A percentile compares a stretch with the other conserved stretches of the same genome.
Conservation (phyloP, 2,329 filamentous ascomycete species). For the Aspergillus pseudoterreus region DNA sequence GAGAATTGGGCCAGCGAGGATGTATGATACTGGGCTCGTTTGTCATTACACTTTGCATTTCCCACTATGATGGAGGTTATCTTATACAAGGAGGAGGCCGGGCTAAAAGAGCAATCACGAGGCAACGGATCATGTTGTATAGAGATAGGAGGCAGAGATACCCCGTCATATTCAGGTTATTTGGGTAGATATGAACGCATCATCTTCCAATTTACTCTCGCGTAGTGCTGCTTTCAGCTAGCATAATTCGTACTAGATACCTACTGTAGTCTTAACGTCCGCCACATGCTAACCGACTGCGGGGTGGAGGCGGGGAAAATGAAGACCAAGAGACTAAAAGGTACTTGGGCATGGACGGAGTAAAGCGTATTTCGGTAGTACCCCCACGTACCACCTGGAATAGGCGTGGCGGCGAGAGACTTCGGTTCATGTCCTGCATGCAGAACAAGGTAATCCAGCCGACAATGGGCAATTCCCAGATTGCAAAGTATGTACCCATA, state of each 20-base stretch:
- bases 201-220: neutral
- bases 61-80: conserved; percentile 4
- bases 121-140: conserved; percentile 5
- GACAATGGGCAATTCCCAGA: neutral
- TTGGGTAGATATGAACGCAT: conserved; percentile 10
- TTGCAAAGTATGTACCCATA: too few relatives aligned
- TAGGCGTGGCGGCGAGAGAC: too few relatives aligned
- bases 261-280: too few relatives aligned
- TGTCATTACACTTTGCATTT: neutral
- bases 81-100: neutral
- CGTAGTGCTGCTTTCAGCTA: neutral
- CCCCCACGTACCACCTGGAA: too few relatives aligned
- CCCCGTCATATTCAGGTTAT: conserved; percentile 12
- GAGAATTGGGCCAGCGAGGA: conserved; percentile 5
- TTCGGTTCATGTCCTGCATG: neutral
- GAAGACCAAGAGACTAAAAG: too few relatives aligned
- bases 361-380: too few relatives aligned
- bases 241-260: too few relatives aligned
- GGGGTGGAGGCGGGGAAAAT: too few relatives aligned
- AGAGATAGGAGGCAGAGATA: conserved; percentile 14
- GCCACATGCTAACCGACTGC: too few relatives aligned
- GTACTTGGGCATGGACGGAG: too few relatives aligned
- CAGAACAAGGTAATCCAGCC: neutral
- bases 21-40: conserved; percentile 4
- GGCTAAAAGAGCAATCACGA: neutral